Evolutionary conservation across 371 early-diverging fungal genomes (phyloP), one percentile per base, ranked within the genome.

Genomic region (Mucor circinelloides): DNA sequence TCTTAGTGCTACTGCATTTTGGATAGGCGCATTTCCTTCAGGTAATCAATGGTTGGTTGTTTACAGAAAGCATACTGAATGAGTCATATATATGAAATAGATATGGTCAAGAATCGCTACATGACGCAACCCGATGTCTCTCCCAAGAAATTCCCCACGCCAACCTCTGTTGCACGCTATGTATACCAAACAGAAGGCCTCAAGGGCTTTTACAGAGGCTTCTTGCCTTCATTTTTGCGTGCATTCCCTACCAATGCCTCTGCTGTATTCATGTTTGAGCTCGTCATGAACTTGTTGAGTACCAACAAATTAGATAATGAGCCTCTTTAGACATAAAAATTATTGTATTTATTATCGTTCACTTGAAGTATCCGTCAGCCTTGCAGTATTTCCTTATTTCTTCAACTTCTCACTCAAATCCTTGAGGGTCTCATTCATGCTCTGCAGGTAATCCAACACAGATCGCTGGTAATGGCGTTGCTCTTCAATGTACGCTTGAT

Each of bases 201-300:
- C 12, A 60, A 68, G 40, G 94, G 94, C 1, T 93, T 95, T 69
- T 92, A 91, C 73, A 81, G 90, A 78, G 96, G 95, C 17, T 95
- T 95, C 72, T 64, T 91, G 15, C 95, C 95, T 12, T 92, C 93
- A 9, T 90, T 95, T 68, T 81, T 95, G 34, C 86, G 97, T 19
- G 89, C 94, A 2, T 97, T 97, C 78, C 97, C 97, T 5, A 95
- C 96, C 0, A 97, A 97, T 69, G 95, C 92, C 52, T 87, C 89
- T 56, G 93, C 92, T 31, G 91, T 96, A 25, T 88, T 94, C 48
- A 90, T 91, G 34, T 95, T 89, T 81, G 92, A 93, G 64, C 76
- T 87, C 6, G 83, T 86, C 15, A 88, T 90, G 88, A 73, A 78
- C 19, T 21, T 78, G 17, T 59, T 83, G 0, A 36, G 74, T 50